Conservation (phyloP, 257 asterid genomes). For the Solanum arcanum region DNA sequence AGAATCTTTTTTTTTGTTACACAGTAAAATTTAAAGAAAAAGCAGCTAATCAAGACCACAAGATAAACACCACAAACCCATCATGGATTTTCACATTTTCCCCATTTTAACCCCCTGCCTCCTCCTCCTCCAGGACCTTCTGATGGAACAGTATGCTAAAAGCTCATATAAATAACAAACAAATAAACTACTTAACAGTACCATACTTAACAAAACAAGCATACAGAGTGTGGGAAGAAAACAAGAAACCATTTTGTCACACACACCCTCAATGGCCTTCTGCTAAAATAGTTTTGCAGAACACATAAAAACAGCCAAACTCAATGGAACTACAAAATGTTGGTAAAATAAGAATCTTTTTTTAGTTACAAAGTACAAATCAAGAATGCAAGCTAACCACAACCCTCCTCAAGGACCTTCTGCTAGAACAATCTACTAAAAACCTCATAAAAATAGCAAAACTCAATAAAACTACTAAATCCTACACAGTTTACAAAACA, state of each 20-base stretch:
- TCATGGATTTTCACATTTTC: slow-evolving; percentile 2
- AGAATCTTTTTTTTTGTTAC: background rate
- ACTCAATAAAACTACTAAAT: no score
- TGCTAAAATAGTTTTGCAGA: background rate
- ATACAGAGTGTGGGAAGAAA: background rate
- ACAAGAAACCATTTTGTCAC: background rate
- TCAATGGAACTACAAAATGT: background rate
- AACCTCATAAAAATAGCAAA: no score
- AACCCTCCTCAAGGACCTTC: background rate
- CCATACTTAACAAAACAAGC: background rate
- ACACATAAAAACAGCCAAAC: background rate
- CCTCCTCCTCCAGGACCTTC: background rate
- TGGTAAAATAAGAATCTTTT: no score
- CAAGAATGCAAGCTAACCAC: background rate
- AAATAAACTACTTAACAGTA: background rate
- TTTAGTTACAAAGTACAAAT: background rate
- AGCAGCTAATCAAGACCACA: background rate
- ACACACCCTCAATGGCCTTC: background rate
- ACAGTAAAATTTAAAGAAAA: background rate
- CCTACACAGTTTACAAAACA: no score
- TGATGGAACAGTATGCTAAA: background rate
- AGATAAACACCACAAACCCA: slow-evolving; percentile 15
- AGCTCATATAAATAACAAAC: background rate
- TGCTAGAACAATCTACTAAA: background rate
- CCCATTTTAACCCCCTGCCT: background rate